phyloP scores from a whole-genome alignment of 257 asterid genomes.

The Striga asiatica region DNA sequence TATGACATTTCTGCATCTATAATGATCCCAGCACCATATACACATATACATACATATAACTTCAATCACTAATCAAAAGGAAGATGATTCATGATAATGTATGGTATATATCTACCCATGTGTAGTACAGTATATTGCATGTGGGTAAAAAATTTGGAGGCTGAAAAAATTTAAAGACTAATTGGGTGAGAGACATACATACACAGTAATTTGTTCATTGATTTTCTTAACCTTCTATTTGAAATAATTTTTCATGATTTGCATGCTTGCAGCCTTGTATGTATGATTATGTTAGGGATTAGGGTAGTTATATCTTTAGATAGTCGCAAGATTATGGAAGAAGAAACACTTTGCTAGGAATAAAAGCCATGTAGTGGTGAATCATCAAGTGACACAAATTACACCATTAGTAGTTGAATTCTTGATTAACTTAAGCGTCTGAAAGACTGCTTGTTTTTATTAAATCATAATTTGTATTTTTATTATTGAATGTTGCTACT shows the following conservation, averaged over 20 bases:
- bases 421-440: background rate
- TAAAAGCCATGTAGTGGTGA: conserved; percentile 9
- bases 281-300: conserved; percentile 18
- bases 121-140: too few species aligned
- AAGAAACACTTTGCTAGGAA: background rate
- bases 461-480: too few species aligned
- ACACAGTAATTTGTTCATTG: background rate
- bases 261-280: conserved; percentile 9
- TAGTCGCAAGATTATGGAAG: conserved; percentile 1
- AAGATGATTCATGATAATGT: too few species aligned
- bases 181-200: background rate
- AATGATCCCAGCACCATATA: too few species aligned
- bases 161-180: too few species aligned
- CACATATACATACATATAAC: too few species aligned
- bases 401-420: background rate
- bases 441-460: too few species aligned
- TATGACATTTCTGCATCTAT: conserved; percentile 14
- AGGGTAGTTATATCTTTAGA: background rate
- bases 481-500: background rate
- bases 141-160: too few species aligned
- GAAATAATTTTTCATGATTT: conserved; percentile 5
- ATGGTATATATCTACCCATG: too few species aligned
- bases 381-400: conserved; percentile 2
- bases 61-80: too few species aligned
- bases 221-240: background rate